Conservation (phyloP, 768 basidiomycete species). For the Tylopilus felleus region DNA sequence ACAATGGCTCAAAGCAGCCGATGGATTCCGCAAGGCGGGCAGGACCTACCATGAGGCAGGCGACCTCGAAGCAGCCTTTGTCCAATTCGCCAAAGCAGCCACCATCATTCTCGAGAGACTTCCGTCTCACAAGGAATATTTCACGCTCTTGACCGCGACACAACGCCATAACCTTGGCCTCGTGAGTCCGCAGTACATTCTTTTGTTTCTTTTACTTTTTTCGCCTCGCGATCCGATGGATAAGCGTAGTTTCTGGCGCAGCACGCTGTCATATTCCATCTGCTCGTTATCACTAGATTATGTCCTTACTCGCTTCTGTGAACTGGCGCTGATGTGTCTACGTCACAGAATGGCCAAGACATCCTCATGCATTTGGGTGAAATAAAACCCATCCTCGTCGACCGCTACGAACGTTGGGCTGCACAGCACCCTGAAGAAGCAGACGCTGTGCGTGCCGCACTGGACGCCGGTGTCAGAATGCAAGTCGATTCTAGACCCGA, state of each 20-base stretch:
- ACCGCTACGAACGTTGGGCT: conserved; percentile 61
- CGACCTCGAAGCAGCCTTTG: conserved; percentile 69
- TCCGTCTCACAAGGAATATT: conserved; percentile 69
- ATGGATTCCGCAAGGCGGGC: conserved; percentile 56
- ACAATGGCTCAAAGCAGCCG: conserved; percentile 61
- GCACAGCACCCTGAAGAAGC: conserved; percentile 40
- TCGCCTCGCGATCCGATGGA: conserved; percentile 5
- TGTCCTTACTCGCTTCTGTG: neutral
- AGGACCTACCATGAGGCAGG: conserved; percentile 44
- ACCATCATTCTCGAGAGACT: conserved; percentile 76
- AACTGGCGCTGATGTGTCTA: conserved; percentile 15
- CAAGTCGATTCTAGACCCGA: conserved; percentile 26
- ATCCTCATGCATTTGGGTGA: conserved; percentile 64
- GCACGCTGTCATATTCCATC: neutral
- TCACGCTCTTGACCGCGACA: conserved; percentile 46
- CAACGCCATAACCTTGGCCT: conserved; percentile 66
- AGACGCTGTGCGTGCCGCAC: conserved; percentile 17
- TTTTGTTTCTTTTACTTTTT: neutral
- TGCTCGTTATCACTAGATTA: neutral
- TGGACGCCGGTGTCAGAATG: conserved; percentile 19
- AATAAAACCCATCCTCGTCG: conserved; percentile 61
- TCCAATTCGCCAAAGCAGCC: conserved; percentile 68
- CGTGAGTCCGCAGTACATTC: conserved; percentile 47
- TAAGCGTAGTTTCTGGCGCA: neutral
- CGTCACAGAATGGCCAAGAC: conserved; percentile 65